Conservation (phyloP, 1,284 basidiomycete species). For the Gastroboletus turbinatus region DNA sequence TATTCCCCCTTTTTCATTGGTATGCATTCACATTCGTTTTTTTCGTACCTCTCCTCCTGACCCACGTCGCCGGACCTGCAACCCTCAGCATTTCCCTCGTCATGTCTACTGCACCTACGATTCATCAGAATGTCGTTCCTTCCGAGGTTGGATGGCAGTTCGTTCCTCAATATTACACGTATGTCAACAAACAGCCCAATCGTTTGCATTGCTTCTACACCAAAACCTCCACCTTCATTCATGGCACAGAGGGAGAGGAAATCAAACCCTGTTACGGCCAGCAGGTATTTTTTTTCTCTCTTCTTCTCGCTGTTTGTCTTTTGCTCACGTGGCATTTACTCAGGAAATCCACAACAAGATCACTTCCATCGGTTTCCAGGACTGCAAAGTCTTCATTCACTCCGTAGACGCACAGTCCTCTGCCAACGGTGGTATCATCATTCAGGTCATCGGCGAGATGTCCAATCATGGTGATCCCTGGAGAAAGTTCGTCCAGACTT, state of each 20-base stretch:
- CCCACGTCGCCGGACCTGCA: neutral
- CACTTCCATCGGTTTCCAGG: conserved; percentile 88
- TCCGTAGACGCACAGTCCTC: conserved; percentile 94
- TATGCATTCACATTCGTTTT: conserved; percentile 4
- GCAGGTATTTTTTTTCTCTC: conserved; percentile 53
- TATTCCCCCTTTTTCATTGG: conserved; percentile 35
- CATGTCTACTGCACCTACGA: conserved; percentile 34
- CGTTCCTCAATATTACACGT: conserved; percentile 95
- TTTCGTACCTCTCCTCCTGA: conserved; percentile 3
- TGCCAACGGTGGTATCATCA: conserved; percentile 93
- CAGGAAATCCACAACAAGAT: conserved; percentile 99
- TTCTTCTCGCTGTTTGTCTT: neutral
- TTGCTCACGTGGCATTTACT: conserved; percentile 7
- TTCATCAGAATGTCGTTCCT: conserved; percentile 65
- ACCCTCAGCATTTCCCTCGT: conserved; percentile 32
- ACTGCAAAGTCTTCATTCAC: conserved; percentile 98
- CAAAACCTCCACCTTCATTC: conserved; percentile 95
- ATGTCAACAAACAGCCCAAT: conserved; percentile 96
- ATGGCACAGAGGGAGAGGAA: conserved; percentile 95
- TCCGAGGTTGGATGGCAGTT: conserved; percentile 97
- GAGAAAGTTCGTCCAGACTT: conserved; percentile 99
- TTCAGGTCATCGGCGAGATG: conserved; percentile 99
- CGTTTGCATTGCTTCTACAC: conserved; percentile 99
- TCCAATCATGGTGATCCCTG: conserved; percentile 88
- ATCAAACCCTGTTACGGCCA: conserved; percentile 86